Percentiles rank a stretch among this genome's conserved stretches.
phyloP scores from a whole-genome alignment of 1,284 basidiomycete genomes.

The Ustilago lituana region DNA sequence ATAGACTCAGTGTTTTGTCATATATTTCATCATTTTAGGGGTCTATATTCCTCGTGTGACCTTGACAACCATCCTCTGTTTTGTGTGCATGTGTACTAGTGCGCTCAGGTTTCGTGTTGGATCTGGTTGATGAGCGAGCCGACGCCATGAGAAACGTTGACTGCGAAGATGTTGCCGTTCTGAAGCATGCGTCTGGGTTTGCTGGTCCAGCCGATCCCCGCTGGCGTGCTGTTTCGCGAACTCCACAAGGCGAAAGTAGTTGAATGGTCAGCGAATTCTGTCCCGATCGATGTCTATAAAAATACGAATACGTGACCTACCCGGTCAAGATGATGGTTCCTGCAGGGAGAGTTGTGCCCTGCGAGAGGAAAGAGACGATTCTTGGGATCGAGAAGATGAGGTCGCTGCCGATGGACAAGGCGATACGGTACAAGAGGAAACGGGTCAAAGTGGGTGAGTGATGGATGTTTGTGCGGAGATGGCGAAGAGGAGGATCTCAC shows the following conservation, averaged over 20 bases:
- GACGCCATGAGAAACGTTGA: conserved; percentile 68
- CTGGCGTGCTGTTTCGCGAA: conserved; percentile 66
- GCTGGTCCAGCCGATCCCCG: conserved; percentile 67
- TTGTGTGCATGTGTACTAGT: too few species aligned
- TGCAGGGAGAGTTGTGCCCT: conserved; percentile 49
- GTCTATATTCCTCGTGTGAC: too few species aligned
- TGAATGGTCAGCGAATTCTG: not conserved
- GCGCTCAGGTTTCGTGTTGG: conserved; percentile 56
- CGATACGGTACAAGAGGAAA: too few species aligned
- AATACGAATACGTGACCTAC: conserved; percentile 3
- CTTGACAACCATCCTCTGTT: too few species aligned
- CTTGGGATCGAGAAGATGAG: conserved; percentile 69
- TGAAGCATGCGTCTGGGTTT: conserved; percentile 63
- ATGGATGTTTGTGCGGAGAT: too few species aligned
- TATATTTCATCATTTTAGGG: too few species aligned
- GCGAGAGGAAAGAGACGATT: conserved; percentile 67
- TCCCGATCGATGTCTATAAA: too few species aligned
- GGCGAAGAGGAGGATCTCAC: conserved; percentile 57
- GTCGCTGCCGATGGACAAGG: conserved; percentile 57
- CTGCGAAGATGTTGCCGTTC: conserved; percentile 68
- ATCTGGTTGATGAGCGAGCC: conserved; percentile 70
- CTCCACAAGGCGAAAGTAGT: not conserved
- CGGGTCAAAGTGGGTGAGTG: too few species aligned
- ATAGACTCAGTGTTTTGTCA: too few species aligned
- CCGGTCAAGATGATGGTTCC: conserved; percentile 62